Percentiles rank a stretch among this genome's conserved stretches.
phyloP scores from a whole-genome alignment of 106 monocot genomes.

The Dioscorea dumetorum region DNA sequence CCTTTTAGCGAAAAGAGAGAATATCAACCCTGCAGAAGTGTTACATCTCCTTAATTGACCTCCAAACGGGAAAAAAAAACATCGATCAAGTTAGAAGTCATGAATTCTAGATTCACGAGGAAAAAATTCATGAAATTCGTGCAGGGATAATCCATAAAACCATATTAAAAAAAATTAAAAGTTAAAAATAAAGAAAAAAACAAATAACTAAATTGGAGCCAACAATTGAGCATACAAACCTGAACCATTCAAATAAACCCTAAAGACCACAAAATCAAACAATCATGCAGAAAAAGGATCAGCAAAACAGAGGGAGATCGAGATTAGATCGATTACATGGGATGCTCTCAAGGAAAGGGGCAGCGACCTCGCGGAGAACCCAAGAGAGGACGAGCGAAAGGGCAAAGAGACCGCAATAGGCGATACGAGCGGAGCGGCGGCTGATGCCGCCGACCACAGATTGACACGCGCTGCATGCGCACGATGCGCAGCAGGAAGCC shows the following conservation, averaged over 20 bases:
- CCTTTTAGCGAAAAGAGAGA: not conserved
- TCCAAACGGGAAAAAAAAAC: too few species aligned
- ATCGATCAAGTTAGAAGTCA: too few species aligned
- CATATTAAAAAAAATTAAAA: not conserved
- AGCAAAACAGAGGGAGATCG: not conserved
- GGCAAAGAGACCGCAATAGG: slow-evolving; percentile 96
- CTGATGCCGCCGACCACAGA: slow-evolving; percentile 88
- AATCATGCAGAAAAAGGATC: too few species aligned
- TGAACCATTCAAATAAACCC: not conserved
- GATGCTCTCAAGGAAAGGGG: slow-evolving; percentile 81
- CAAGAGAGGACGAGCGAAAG: slow-evolving; percentile 95
- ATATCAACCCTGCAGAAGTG: too few species aligned
- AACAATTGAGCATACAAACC: too few species aligned
- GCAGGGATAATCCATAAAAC: not conserved
- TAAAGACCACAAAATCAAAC: not conserved
- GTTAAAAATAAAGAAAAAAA: not conserved
- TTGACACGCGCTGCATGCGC: slow-evolving; percentile 97
- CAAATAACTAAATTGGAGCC: not conserved
- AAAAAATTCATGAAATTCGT: too few species aligned
- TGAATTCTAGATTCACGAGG: too few species aligned
- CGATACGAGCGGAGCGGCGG: slow-evolving; percentile 94
- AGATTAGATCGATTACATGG: slow-evolving; percentile 45
- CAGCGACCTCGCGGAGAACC: slow-evolving; percentile 93
- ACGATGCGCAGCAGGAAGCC: slow-evolving; percentile 96
- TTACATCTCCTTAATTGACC: too few species aligned